Evolutionary conservation across 1,284 basidiomycete species (phyloP), one percentile per base, ranked within the genome.

Genomic region (Malassezia japonica): DNA sequence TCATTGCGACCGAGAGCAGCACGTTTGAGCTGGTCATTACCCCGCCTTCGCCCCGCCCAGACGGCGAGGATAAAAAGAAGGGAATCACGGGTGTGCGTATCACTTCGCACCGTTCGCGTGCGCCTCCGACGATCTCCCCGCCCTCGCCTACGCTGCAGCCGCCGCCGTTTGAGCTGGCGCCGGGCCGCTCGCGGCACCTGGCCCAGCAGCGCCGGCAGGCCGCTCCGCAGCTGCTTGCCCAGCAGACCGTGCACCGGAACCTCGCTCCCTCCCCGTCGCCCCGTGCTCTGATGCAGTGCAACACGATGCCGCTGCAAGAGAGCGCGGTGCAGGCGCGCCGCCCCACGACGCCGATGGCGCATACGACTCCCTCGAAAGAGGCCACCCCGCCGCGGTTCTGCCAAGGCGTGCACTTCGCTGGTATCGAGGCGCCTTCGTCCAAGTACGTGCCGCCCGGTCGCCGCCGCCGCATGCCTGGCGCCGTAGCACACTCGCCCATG

Each of bases 91-190:
- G 51, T 15, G 40, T 54, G 4, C 37, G 51, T n/a, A 23, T 54
- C 10, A 39, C 34, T 8, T 54, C 51, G 18, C 51, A 54, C 27
- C 27, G 31, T 16, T 33, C 20, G 40, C 29, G 25, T 1, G 37
- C 34, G 2, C 20, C 29, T 2, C 1, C 28, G 31, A 15, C 39
- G 18, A n/a, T n/a, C 4, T 6, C 16, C 2, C 41, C 46, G 3
- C 23, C 41, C 3, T 34, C 51, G 9, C 42, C 46, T 9, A 36
- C 16, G 4, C 36, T 54, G 13, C 28, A 33, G 35, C 51, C 51
- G 8, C 51, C 51, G 8, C 39, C 51, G n/a, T 54, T 54, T 31
- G 46, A 54, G 29, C 42, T 54, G 12, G 51, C 51, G 16, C 51
- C 51, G 2, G 51, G 51, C 15, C 51, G 51, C 6, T 46, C 51